Percentiles rank a stretch among this genome's conserved stretches.
Conservation (phyloP, 805 yeast genomes). For the Tetrapisispora arboricola region DNA sequence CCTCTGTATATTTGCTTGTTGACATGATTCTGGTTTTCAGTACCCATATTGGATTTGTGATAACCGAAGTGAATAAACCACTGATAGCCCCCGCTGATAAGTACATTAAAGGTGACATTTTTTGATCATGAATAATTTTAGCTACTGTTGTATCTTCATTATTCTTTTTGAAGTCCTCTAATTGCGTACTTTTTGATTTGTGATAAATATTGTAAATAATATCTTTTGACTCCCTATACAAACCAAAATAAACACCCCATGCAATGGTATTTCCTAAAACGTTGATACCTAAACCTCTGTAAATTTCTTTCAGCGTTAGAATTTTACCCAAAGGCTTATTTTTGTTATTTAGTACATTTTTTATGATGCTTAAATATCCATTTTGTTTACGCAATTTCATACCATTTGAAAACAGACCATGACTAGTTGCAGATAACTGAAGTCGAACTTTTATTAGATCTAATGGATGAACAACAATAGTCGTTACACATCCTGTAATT, state of each 20-base stretch:
- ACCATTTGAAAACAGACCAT: not conserved
- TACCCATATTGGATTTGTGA: slow-evolving; percentile 95
- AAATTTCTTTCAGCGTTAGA: slow-evolving; percentile 30
- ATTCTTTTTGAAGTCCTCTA: not conserved
- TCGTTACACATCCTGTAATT: slow-evolving; percentile 71
- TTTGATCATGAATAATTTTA: slow-evolving; percentile 20
- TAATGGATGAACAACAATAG: slow-evolving; percentile 77
- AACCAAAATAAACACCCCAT: slow-evolving; percentile 81
- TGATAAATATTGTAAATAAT: slow-evolving; percentile 11
- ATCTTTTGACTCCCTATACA: slow-evolving; percentile 57
- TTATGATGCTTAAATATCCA: slow-evolving; percentile 19
- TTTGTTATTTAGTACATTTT: slow-evolving; percentile 15
- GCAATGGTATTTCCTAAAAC: slow-evolving; percentile 74
- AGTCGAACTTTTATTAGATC: slow-evolving; percentile 77
- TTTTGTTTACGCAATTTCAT: slow-evolving; percentile 12
- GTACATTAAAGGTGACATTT: slow-evolving; percentile 36
- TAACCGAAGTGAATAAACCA: slow-evolving; percentile 61
- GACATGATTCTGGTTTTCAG: slow-evolving; percentile 81
- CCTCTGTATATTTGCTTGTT: slow-evolving; percentile 18
- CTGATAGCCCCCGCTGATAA: slow-evolving; percentile 52
- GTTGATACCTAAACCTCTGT: slow-evolving; percentile 76
- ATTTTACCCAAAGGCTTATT: slow-evolving; percentile 1
- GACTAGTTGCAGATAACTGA: slow-evolving; percentile 43
- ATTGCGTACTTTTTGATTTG: slow-evolving; percentile 7
- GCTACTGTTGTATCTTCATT: slow-evolving; percentile 4